phyloP scores from a whole-genome alignment of 2,329 filamentous ascomycete genomes.

The Penicillium sp. region DNA sequence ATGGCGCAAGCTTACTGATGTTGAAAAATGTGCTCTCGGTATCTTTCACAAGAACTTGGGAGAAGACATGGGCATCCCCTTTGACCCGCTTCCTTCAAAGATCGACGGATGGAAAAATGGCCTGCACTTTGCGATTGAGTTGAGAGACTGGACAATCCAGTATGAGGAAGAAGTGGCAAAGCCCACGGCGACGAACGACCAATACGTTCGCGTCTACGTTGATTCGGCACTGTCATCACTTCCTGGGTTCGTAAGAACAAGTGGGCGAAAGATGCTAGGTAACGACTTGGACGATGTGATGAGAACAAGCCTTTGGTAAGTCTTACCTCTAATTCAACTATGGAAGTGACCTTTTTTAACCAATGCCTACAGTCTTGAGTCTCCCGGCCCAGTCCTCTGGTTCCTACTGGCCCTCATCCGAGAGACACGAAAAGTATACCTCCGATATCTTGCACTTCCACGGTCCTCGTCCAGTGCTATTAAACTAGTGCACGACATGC shows the following conservation, averaged over 20 bases:
- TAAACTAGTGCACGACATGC: background rate
- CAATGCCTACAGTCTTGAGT: slow-evolving; percentile 6
- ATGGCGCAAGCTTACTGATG: slow-evolving; percentile 61
- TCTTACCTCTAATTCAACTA: background rate
- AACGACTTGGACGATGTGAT: slow-evolving; percentile 16
- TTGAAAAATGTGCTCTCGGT: slow-evolving; percentile 63
- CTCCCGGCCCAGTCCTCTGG: background rate
- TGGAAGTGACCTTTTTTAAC: background rate
- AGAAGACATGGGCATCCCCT: slow-evolving; percentile 62
- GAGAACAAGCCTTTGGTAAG: slow-evolving; percentile 17
- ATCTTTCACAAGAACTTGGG: slow-evolving; percentile 62
- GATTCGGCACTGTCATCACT: slow-evolving; percentile 12
- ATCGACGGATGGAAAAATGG: slow-evolving; percentile 5
- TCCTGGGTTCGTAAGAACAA: slow-evolving; percentile 4
- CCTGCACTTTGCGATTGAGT: slow-evolving; percentile 5
- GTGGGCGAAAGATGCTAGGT: slow-evolving; percentile 16
- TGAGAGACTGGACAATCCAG: slow-evolving; percentile 9
- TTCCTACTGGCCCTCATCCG: background rate
- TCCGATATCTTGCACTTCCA: slow-evolving; percentile 9
- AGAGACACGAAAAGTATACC: background rate
- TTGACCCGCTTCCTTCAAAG: slow-evolving; percentile 21
- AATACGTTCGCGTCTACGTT: slow-evolving; percentile 17
- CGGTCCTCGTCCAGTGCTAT: background rate
- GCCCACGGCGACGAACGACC: slow-evolving; percentile 15
- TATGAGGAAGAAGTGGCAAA: slow-evolving; percentile 15